Conservation (phyloP, 2,329 filamentous ascomycete species). For the Claviceps purpurea region DNA sequence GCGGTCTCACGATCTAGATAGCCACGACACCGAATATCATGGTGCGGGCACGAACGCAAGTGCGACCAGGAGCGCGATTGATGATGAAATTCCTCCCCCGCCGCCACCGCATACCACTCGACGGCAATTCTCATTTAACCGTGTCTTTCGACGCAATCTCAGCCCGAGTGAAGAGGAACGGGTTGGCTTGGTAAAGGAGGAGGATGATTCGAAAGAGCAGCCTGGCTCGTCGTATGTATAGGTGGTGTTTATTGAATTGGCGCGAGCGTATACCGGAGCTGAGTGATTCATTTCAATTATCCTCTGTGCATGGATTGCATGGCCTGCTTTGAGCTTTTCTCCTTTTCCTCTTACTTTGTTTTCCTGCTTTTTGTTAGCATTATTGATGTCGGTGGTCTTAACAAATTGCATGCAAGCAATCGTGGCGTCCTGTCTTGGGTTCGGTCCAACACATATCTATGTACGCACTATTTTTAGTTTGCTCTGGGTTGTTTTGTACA, state of each 20-base stretch:
- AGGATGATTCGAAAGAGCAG: not conserved
- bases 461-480: not conserved
- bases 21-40: conserved; percentile 32
- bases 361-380: not conserved
- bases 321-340: not conserved
- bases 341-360: not conserved
- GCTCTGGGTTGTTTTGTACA: no score
- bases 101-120: conserved; percentile 49
- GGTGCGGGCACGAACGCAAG: conserved; percentile 30
- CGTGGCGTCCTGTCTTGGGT: not conserved
- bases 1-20: conserved; percentile 29
- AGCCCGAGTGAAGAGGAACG: conserved; percentile 69
- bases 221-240: conserved; percentile 1
- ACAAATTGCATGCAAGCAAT: not conserved
- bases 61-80: conserved; percentile 21
- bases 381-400: not conserved
- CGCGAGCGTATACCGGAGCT: not conserved
- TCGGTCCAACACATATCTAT: not conserved
- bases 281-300: no score
- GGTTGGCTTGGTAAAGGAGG: conserved; percentile 65
- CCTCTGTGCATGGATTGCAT: no score
- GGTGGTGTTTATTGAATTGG: not conserved
- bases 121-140: conserved; percentile 87
- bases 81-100: conserved; percentile 19
- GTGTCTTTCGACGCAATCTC: conserved; percentile 47